Percentiles rank a stretch among this genome's conserved stretches.
phyloP scores from a whole-genome alignment of 192 early-diverging fungal genomes.

The Pecoramyces ruminantium region DNA sequence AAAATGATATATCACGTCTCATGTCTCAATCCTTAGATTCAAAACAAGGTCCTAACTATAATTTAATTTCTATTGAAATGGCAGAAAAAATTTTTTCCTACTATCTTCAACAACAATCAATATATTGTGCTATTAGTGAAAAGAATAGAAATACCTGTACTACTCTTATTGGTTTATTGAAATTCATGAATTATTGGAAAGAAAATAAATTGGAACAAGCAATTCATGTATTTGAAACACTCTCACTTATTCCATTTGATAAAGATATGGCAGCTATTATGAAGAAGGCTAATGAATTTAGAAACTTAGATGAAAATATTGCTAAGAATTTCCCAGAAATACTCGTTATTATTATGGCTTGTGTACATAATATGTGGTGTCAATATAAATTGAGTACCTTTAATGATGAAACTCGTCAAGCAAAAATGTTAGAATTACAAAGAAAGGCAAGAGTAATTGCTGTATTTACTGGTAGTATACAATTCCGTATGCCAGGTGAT shows the following conservation, averaged over 20 bases:
- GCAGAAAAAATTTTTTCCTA: slow-evolving; percentile 22
- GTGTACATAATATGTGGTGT: slow-evolving; percentile 37
- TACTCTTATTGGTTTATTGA: slow-evolving; percentile 33
- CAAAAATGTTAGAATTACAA: slow-evolving; percentile 29
- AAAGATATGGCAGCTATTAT: slow-evolving; percentile 33
- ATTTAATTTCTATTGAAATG: slow-evolving; percentile 2
- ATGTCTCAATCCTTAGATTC: not conserved
- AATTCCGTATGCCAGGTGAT: slow-evolving; percentile 70
- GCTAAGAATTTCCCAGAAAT: slow-evolving; percentile 59
- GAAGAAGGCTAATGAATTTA: slow-evolving; percentile 48
- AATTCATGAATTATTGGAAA: slow-evolving; percentile 34
- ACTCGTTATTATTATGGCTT: slow-evolving; percentile 54
- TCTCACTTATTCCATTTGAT: slow-evolving; percentile 46
- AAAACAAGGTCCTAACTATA: not conserved
- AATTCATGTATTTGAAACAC: slow-evolving; percentile 30
- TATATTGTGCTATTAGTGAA: slow-evolving; percentile 14
- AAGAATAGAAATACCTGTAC: slow-evolving; percentile 30
- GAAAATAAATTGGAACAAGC: slow-evolving; percentile 38
- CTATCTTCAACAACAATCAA: slow-evolving; percentile 25
- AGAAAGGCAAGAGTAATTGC: slow-evolving; percentile 48
- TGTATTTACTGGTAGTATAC: slow-evolving; percentile 69
- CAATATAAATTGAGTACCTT: slow-evolving; percentile 32
- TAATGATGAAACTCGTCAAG: slow-evolving; percentile 17
- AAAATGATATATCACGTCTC: not conserved
- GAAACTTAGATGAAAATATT: slow-evolving; percentile 43